Conservation (phyloP, 2,329 filamentous ascomycete genomes). For the Fusarium pseudograminearum region DNA sequence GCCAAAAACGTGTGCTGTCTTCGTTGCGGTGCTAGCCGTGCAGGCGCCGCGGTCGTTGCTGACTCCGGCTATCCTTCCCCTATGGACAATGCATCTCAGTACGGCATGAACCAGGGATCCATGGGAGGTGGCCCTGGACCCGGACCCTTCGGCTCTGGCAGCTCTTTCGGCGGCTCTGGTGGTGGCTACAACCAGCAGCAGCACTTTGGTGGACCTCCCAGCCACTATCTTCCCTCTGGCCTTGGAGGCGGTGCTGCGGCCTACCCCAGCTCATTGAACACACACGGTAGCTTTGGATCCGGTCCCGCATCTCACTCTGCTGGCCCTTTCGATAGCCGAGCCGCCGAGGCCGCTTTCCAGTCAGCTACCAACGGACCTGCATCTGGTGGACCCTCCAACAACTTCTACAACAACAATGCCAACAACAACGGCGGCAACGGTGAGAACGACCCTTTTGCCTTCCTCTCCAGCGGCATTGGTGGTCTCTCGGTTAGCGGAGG, state of each 20-base stretch:
- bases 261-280: conserved; percentile 85
- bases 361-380: conserved; percentile 85
- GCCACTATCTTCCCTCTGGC: conserved; percentile 90
- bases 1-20: conserved; percentile 99
- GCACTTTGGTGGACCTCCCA: conserved; percentile 88
- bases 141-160: conserved; percentile 77
- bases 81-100: conserved; percentile 87
- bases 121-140: conserved; percentile 87
- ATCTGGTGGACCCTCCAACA: conserved; percentile 76
- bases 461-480: conserved; percentile 79
- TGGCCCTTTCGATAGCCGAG: conserved; percentile 91
- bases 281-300: conserved; percentile 76
- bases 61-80: conserved; percentile 92
- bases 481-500: conserved; percentile 77
- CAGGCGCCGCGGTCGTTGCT: conserved; percentile 91
- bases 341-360: conserved; percentile 94
- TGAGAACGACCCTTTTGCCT: conserved; percentile 82
- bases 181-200: conserved; percentile 82
- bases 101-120: conserved; percentile 87
- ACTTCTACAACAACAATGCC: conserved; percentile 66
- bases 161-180: conserved; percentile 73
- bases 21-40: conserved; percentile 93
- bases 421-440: conserved; percentile 73
- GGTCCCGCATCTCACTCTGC: conserved; percentile 83
- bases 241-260: conserved; percentile 76